These are phyloP conservation scores for Brassica cretica DNA, from an alignment of 345 rosid genomes.

Conservation along the genomic window DNA sequence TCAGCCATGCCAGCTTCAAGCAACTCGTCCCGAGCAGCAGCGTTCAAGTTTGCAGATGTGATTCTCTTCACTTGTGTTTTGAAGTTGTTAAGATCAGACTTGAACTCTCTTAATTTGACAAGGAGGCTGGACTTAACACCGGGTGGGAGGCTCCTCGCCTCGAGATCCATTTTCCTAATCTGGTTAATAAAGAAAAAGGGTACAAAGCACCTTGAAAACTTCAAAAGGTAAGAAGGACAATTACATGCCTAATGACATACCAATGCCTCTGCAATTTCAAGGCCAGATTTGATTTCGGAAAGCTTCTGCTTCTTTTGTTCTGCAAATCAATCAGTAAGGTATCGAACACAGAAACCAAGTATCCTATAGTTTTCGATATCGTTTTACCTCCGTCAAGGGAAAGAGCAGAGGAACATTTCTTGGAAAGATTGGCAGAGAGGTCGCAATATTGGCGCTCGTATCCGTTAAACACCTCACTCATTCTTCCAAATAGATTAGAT, in stretches of 20 bases:
- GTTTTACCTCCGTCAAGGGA: slow-evolving; percentile 55
- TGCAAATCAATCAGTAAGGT: slow-evolving; percentile 36
- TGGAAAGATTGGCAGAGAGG: slow-evolving; percentile 59
- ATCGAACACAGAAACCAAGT: not conserved
- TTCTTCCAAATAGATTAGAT: slow-evolving; percentile 27
- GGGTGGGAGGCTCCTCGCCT: slow-evolving; percentile 81
- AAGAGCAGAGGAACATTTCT: slow-evolving; percentile 52
- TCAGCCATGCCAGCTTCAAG: slow-evolving; percentile 83
- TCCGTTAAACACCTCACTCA: slow-evolving; percentile 66
- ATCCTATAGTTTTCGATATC: not conserved
- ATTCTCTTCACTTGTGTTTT: slow-evolving; percentile 72
- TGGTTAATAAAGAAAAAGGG: slow-evolving; percentile 8
- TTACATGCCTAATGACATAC: slow-evolving; percentile 36
- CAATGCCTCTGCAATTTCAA: slow-evolving; percentile 81
- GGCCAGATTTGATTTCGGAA: slow-evolving; percentile 59
- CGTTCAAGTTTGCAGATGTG: slow-evolving; percentile 49
- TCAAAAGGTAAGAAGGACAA: not conserved
- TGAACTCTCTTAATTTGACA: slow-evolving; percentile 76
- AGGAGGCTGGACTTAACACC: slow-evolving; percentile 69
- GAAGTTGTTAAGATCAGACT: slow-evolving; percentile 81
- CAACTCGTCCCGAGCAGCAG: slow-evolving; percentile 66
- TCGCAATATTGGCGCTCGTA: slow-evolving; percentile 72
- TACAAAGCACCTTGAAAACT: not conserved
- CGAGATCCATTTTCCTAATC: slow-evolving; percentile 89
- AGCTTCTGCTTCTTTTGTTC: slow-evolving; percentile 85